phyloP scores from a whole-genome alignment of 2,329 filamentous ascomycete species.

The Annulohypoxylon truncatum region DNA sequence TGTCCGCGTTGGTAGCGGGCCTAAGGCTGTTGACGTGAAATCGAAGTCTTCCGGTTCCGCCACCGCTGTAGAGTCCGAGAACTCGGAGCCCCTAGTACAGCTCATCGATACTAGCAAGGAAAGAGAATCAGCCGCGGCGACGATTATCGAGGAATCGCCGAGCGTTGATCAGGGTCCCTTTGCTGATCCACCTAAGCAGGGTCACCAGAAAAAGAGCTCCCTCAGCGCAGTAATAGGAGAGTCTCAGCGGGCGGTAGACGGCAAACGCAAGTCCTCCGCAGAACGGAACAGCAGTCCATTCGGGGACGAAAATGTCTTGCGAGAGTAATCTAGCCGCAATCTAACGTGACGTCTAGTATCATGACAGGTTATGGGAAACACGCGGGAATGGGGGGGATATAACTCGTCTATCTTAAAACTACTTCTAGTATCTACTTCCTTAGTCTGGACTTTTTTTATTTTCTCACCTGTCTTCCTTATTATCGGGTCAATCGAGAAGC shows the following conservation, averaged over 20 bases:
- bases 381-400: conserved; percentile 30
- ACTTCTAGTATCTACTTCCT: conserved; percentile 43
- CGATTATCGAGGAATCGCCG: conserved; percentile 63
- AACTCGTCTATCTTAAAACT: conserved; percentile 27
- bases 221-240: conserved; percentile 69
- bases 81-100: conserved; percentile 35
- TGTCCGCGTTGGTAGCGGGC: conserved; percentile 65
- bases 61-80: conserved; percentile 41
- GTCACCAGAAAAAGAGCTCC: conserved; percentile 56
- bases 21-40: conserved; percentile 54
- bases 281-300: conserved; percentile 48
- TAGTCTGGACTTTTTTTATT: conserved; percentile 34
- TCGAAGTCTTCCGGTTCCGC: conserved; percentile 40
- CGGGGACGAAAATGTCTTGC: conserved; percentile 50
- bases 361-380: conserved; percentile 40
- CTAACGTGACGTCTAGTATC: conserved; percentile 35
- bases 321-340: conserved; percentile 42
- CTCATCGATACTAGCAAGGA: conserved; percentile 26
- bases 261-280: conserved; percentile 48
- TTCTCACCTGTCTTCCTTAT: neutral
- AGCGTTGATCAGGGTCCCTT: conserved; percentile 68
- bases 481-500: conserved; percentile 28
- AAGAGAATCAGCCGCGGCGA: conserved; percentile 59
- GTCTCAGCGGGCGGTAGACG: conserved; percentile 56
- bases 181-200: conserved; percentile 62